Evolutionary conservation across 805 yeast species (phyloP), one percentile per base, ranked within the genome.

Genomic region (Torulaspora quercuum): DNA sequence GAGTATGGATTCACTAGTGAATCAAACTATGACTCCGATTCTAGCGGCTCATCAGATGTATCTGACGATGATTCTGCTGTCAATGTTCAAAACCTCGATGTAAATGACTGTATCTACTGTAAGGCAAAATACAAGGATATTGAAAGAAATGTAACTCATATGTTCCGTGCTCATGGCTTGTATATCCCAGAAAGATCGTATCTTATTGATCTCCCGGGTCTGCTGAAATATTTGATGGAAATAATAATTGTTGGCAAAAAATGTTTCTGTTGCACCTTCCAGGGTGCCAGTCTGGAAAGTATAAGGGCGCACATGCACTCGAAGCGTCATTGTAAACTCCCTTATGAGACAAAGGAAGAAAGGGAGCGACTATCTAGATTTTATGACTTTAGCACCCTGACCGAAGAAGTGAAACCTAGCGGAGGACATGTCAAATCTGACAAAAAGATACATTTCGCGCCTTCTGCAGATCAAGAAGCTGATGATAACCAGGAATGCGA

Each of bases 241-340:
- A 80, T 82, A 50, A 76, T 90, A 37, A 83, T 89, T 7, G 70
- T 80, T 28, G 96, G 96, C 25, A 80, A 85, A 48, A 75, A 82
- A 46, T 92, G 98, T 59, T 62, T 90, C 30, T 74, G 77, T 36
- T 92, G 99, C 59, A 69, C 70, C 20, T 92, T 80, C 57, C 82
- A 84, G 60, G 97, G 97, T n/a, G 74, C 76, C 44, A 76, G 78
- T 36, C 56, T 90, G 19, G 94, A 85, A 53, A 83, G 95, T 42
- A 88, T 85, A 7, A 79, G 95, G 49, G 92, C 86, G 27, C 99
- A 92, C 61, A 81, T 87, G 83, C 51, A 70, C 4, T 73, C 82
- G 6, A 92, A 92, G 61, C 78, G 87, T 40, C 99, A 92, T 61
- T 82, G 90, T 66, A 75, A 78, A 54, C 72, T 92, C 42, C 97